phyloP scores from a whole-genome alignment of 2,329 filamentous ascomycete genomes.

The Apiospora aurea region DNA sequence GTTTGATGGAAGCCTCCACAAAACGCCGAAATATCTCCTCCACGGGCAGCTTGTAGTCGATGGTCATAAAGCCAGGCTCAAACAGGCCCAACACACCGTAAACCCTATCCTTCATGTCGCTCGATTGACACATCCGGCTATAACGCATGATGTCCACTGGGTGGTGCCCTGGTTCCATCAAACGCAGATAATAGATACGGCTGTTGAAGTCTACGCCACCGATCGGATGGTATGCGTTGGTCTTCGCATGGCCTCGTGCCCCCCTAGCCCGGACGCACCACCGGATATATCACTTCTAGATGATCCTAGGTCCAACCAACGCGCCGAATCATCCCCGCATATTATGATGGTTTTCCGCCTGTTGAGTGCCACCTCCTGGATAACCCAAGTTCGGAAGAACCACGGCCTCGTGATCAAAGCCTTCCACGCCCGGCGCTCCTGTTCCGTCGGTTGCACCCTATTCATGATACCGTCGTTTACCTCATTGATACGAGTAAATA shows the following conservation, averaged over 20 bases:
- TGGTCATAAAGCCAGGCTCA: neutral
- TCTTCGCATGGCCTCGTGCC: neutral
- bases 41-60: neutral
- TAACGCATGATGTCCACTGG: neutral
- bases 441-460: neutral
- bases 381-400: neutral
- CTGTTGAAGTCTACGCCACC: neutral
- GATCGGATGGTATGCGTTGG: neutral
- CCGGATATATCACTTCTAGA: neutral
- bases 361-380: neutral
- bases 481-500: neutral
- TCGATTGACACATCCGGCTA: neutral
- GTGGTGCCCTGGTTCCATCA: neutral
- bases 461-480: neutral
- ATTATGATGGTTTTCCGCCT: neutral
- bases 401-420: neutral
- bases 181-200: neutral
- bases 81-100: neutral
- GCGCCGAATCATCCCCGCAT: neutral
- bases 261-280: neutral
- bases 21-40: conserved; percentile 2
- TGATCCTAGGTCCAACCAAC: neutral
- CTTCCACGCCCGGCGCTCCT: neutral
- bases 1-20: neutral
- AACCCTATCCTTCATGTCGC: neutral